Evolutionary conservation across 306 rosid species (phyloP).

Genomic region (Cyamopsis tetragonoloba): DNA sequence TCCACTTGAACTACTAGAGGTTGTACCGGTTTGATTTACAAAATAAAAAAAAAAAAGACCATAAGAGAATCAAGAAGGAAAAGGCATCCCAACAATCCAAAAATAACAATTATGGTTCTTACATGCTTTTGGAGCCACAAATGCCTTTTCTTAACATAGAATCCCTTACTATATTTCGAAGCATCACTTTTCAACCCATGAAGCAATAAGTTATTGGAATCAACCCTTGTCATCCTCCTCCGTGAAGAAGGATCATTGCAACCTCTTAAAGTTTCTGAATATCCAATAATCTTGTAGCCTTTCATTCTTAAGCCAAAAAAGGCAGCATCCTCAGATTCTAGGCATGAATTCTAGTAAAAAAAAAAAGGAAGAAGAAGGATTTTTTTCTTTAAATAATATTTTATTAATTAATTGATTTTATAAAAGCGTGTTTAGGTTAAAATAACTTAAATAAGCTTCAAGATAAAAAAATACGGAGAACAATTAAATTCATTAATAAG

Average conservation of each 20-base stretch:
- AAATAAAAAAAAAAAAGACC: constrained; percentile 48
- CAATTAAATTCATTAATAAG: too few relatives aligned
- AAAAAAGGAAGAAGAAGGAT: too few relatives aligned
- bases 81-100: constrained; percentile 47
- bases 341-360: too few relatives aligned
- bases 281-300: too few relatives aligned
- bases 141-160: constrained; percentile 41
- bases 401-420: too few relatives aligned
- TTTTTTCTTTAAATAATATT: too few relatives aligned
- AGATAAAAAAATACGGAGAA: too few relatives aligned
- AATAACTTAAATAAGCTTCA: too few relatives aligned
- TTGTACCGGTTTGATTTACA: constrained; percentile 26
- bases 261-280: too few relatives aligned
- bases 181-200: constrained; percentile 40
- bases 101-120: constrained; percentile 37
- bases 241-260: constrained; percentile 42
- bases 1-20: constrained; percentile 31
- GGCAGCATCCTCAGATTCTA: too few relatives aligned
- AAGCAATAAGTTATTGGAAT: constrained; percentile 37
- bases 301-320: too few relatives aligned
- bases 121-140: constrained; percentile 56
- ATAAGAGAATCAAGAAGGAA: constrained; percentile 58
- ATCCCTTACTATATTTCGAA: constrained; percentile 46
- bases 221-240: constrained; percentile 47
- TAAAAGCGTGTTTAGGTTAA: too few relatives aligned